Evolutionary conservation across 1,284 basidiomycete species (phyloP).

Genomic region (Flammula alnicola): DNA sequence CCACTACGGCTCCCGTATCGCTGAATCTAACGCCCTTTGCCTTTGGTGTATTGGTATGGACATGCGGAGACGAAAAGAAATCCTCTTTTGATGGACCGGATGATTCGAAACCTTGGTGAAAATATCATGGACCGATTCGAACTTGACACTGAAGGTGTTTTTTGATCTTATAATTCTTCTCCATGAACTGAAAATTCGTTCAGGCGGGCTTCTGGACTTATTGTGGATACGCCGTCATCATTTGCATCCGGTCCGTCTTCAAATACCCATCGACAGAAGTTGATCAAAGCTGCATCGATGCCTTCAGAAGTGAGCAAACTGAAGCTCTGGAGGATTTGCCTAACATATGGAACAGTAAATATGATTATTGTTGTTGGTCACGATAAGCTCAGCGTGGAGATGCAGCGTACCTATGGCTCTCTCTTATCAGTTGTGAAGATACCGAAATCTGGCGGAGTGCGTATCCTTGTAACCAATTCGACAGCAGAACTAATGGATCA

Average conservation of each 20-base stretch:
- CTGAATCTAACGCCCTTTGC: conserved; percentile 79
- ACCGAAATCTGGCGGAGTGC: conserved; percentile 92
- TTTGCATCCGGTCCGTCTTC: conserved; percentile 77
- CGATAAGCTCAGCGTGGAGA: conserved; percentile 96
- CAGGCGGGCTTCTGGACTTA: conserved; percentile 61
- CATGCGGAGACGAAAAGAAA: conserved; percentile 77
- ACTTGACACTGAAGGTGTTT: conserved; percentile 67
- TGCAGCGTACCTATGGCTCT: conserved; percentile 79
- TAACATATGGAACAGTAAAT: conserved; percentile 69
- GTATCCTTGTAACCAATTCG: conserved; percentile 23
- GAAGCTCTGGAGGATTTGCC: conserved; percentile 3
- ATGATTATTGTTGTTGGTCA: conserved; percentile 94
- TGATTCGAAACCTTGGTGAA: conserved; percentile 80
- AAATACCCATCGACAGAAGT: conserved; percentile 73
- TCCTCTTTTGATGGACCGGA: conserved; percentile 73
- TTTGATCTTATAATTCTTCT: conserved; percentile 6
- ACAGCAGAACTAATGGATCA: not conserved
- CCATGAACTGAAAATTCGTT: conserved; percentile 4
- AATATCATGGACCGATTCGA: conserved; percentile 73
- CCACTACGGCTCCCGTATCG: conserved; percentile 85
- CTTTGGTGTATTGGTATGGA: conserved; percentile 93
- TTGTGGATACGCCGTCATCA: conserved; percentile 92
- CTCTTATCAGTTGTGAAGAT: conserved; percentile 84
- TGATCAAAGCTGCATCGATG: conserved; percentile 90
- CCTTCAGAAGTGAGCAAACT: conserved; percentile 78